Evolutionary conservation across 83 land plant genomes (phyloP), one percentile per base, ranked within the genome.

Genomic region (Isoetes engelmannii): DNA sequence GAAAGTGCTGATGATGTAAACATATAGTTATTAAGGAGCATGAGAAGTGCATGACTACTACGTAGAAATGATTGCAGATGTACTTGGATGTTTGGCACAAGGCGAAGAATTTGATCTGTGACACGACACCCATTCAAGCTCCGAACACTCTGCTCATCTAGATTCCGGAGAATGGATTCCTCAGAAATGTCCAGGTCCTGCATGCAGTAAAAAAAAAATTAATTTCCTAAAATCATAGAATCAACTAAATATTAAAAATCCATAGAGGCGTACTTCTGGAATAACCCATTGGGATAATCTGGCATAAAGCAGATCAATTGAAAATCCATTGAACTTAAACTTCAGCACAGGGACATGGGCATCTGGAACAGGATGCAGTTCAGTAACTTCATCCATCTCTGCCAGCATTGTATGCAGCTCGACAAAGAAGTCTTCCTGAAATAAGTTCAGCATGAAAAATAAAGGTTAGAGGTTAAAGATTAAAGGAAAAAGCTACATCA

Each of bases 71-170:
- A 0, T 45, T 8, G 56, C 44, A 0, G 58, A 13, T 7, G 7
- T 68, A 84, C 96, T 81, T 92, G 77, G 69, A 86, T 74, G 81
- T 90, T 87, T 42, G 96, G 98, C 5, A 90, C 98, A 64, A 90
- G 80, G 3, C 84, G 84, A 63, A 94, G 57, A 19, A 94, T 90
- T 67, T 88, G 96, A 63, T 94, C 98, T 47, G 98, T 83, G 48
- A 94, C 98, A 47, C 98, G 68, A 73, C 98, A 94, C 21, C 96
- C 98, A 82, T 90, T 90, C 9, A 94, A 81, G 76, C 98, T 94
- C 13, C 88, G 78, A 19, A 84, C 92, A 66, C 92, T 94, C 61
- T 81, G 92, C 58, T 94, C 97, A 78, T 94, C 96, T 50, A 80
- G 73, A 65, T 90, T 79, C 37, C 79, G 80, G 19, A 94, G 67